Conservation (phyloP, 78 protist genomes). For the Creolimax fragrantissima region DNA sequence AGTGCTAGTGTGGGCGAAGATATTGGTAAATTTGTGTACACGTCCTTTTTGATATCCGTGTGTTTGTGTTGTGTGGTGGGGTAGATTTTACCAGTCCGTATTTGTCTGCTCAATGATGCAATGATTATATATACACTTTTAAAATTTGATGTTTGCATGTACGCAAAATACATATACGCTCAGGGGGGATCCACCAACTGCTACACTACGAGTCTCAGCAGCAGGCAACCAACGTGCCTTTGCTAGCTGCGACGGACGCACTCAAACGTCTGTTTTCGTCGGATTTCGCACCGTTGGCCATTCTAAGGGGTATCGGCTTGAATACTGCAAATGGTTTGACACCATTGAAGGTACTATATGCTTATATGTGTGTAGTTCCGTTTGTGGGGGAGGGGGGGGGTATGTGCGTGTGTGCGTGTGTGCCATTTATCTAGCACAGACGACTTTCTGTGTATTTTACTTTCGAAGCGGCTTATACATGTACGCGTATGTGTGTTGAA, state of each 20-base stretch:
- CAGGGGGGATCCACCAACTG: not conserved
- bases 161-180: too few species aligned
- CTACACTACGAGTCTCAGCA: not conserved
- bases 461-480: too few species aligned
- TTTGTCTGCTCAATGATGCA: too few species aligned
- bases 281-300: not conserved
- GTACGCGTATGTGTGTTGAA: too few species aligned
- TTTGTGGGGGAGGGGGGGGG: too few species aligned
- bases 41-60: not conserved
- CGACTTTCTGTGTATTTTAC: too few species aligned
- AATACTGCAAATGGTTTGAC: not conserved
- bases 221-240: not conserved
- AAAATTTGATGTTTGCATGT: not conserved
- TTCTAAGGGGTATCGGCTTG: not conserved
- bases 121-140: not conserved
- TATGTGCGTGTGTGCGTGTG: too few species aligned
- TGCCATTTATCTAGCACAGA: too few species aligned
- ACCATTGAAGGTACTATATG: constrained; percentile 8
- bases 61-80: not conserved
- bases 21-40: not conserved
- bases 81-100: not conserved
- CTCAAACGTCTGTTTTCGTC: not conserved
- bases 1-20: not conserved
- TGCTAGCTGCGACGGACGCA: not conserved
- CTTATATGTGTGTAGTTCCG: too few species aligned